Evolutionary conservation across 345 rosid species (phyloP).

Genomic region (Ceriops decandra): DNA sequence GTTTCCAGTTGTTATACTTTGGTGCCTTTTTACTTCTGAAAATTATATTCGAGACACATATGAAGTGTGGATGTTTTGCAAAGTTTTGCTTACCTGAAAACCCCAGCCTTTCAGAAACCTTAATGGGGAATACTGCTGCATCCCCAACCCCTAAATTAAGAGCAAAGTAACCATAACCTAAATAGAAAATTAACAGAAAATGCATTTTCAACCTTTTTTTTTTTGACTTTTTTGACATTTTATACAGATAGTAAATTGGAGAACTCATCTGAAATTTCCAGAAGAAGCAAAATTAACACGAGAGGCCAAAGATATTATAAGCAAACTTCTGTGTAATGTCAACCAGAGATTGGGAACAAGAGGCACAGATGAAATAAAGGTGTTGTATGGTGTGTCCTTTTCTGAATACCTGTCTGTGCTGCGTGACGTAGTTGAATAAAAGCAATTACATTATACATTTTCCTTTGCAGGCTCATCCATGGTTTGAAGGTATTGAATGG

Average conservation of each 20-base stretch:
- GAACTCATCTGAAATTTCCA: slow-evolving; percentile 89
- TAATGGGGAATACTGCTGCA: too few relatives aligned
- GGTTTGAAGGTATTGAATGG: slow-evolving; percentile 76
- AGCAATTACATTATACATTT: slow-evolving; percentile 25
- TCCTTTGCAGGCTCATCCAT: slow-evolving; percentile 67
- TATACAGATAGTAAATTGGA: slow-evolving; percentile 88
- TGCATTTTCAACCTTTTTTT: not conserved
- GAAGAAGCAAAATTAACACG: slow-evolving; percentile 79
- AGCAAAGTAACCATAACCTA: not conserved
- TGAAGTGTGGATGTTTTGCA: not conserved
- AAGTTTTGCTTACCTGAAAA: not conserved
- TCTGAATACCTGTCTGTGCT: slow-evolving; percentile 32
- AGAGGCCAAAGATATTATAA: slow-evolving; percentile 65
- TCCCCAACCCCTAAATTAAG: not conserved
- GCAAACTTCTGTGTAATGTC: slow-evolving; percentile 81
- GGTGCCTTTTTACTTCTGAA: too few relatives aligned
- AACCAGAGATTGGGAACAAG: slow-evolving; percentile 78
- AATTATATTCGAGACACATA: too few relatives aligned
- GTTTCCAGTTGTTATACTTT: not conserved
- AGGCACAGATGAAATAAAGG: slow-evolving; percentile 88
- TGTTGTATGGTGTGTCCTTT: slow-evolving; percentile 57
- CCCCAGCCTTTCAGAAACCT: not conserved
- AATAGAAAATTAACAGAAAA: not conserved
- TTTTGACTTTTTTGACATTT: not conserved
- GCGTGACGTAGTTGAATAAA: slow-evolving; percentile 21